These are phyloP conservation scores for Luffa aegyptiaca DNA, from an alignment of 306 rosid species.

Conservation along the genomic window DNA sequence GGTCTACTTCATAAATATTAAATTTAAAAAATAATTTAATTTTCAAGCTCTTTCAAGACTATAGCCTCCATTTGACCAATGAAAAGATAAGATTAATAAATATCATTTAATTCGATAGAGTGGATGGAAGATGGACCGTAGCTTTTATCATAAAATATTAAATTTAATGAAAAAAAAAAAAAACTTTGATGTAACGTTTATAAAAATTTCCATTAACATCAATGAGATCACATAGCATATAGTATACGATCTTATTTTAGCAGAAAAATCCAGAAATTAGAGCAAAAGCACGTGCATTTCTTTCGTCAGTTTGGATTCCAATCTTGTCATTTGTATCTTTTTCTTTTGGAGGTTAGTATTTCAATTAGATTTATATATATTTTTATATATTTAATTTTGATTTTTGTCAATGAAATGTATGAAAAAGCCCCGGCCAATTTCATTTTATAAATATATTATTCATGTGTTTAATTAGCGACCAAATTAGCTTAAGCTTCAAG, in stretches of 20 bases:
- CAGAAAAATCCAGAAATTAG: constrained; percentile 21
- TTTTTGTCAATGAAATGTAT: background rate
- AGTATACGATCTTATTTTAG: background rate
- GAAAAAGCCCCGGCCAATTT: background rate
- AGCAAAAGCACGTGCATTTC: constrained; percentile 31
- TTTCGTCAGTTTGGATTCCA: constrained; percentile 33
- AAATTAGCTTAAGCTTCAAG: constrained; percentile 1
- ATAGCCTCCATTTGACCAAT: background rate
- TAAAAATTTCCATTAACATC: background rate
- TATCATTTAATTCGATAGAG: background rate
- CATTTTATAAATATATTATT: background rate
- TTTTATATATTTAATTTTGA: background rate
- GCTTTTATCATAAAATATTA: background rate
- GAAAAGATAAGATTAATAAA: background rate
- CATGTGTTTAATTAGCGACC: background rate
- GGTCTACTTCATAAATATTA: background rate
- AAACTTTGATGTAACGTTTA: constrained; percentile 26
- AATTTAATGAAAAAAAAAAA: background rate
- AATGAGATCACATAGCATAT: background rate
- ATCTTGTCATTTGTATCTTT: constrained; percentile 32
- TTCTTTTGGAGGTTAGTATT: constrained; percentile 21
- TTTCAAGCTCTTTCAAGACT: background rate
- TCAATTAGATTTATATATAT: background rate
- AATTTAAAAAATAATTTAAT: background rate
- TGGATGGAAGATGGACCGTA: background rate